Conservation (phyloP, 768 basidiomycete genomes). For the Suillus sp. region DNA sequence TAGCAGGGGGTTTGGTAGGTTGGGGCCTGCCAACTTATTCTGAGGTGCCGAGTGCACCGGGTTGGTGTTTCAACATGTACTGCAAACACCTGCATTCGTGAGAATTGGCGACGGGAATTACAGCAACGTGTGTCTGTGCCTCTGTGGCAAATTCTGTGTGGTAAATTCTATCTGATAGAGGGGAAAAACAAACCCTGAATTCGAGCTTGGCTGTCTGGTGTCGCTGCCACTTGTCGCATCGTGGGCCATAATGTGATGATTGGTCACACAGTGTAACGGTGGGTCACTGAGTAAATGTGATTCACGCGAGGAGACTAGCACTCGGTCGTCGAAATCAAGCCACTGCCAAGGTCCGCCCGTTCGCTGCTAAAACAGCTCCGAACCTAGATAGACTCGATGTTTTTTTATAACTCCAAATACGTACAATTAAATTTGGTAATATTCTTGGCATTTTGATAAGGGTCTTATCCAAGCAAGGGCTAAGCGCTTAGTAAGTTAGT, state of each 20-base stretch:
- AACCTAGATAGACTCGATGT: not conserved
- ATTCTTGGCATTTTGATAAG: not conserved
- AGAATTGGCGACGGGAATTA: constrained; percentile 2
- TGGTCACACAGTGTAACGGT: not conserved
- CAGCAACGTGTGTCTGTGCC: constrained; percentile 3
- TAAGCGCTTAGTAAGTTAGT: no score
- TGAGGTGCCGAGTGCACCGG: not conserved
- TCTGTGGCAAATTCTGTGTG: not conserved
- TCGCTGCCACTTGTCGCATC: not conserved
- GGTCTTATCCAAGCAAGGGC: not conserved
- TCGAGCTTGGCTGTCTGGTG: not conserved
- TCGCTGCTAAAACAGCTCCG: not conserved
- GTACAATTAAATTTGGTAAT: not conserved
- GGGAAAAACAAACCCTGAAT: not conserved
- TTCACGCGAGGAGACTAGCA: not conserved
- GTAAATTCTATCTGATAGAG: constrained; percentile 2
- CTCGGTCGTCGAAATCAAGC: no score
- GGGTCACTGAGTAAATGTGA: not conserved
- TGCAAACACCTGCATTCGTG: not conserved
- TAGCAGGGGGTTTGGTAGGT: not conserved
- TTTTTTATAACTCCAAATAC: not conserved
- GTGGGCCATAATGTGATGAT: not conserved
- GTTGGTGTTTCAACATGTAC: not conserved
- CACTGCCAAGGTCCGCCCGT: not conserved
- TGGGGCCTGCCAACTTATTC: not conserved